Evolutionary conservation across 2,329 filamentous ascomycete species (phyloP), one percentile per base, ranked within the genome.

Genomic region (Cladobotryum protrusum): DNA sequence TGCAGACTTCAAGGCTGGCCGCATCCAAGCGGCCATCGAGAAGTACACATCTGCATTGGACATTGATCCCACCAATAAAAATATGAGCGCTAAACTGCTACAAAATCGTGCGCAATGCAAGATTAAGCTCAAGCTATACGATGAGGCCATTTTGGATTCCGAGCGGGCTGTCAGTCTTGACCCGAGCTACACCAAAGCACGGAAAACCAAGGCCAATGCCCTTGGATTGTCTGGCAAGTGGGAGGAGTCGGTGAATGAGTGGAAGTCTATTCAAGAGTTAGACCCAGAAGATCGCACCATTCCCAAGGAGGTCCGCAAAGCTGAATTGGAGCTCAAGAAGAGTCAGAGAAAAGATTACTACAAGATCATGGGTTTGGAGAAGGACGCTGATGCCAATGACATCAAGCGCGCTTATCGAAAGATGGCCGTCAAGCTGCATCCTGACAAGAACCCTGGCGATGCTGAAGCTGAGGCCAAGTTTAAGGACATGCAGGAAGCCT

Each of bases 321-420:
- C 92, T 1, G 92, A 99, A 72, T 75, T 96, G 20, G 93, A 99
- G 72, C 75, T 97, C 56, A 99, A 99, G 83, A 97, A 97, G 84
- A 87, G 87, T 67, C 87, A 92, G 72, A 81, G 93, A 54, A 99
- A 99, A 72, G 93, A 99, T 65, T 97, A 96, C 73, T 99, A 99
- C 77, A 96, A 96, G 80, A 96, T 97, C 58, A 82, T 99, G 47
- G 87, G 85, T 5, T 74, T 99, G 8, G 76, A 86, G 51, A 97
- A 96, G 76, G 86, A 91, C 54, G 90, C 90, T 35, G 81, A 80
- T 37, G 89, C 95, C 18, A 77, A 77, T 50, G 83, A 93, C 48
- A 93, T 99, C 75, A 99, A 97, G 79, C 92, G 91, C 74, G 93
- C 92, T 2, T 99, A 99, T 75, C 84, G 92, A 57, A 96, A 93